Conservation (phyloP, 2,329 filamentous ascomycete species). For the Sporothrix inflata region DNA sequence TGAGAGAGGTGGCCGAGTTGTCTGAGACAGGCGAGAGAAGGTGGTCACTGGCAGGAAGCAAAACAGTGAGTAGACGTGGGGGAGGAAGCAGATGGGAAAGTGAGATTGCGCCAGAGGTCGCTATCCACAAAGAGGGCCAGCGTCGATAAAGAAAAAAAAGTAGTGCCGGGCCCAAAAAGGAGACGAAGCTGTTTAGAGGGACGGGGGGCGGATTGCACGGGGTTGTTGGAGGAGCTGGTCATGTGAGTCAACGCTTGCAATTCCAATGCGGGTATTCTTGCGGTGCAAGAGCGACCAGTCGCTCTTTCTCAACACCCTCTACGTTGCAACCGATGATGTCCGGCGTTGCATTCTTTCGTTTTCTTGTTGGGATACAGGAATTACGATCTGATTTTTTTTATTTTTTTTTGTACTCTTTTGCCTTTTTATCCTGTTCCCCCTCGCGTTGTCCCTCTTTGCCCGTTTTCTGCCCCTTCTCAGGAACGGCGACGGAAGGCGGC, state of each 20-base stretch:
- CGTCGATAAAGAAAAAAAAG: slow-evolving; percentile 5
- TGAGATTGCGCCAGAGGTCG: slow-evolving; percentile 4
- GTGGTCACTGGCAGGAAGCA: background rate
- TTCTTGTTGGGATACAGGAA: background rate
- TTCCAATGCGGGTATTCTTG: background rate
- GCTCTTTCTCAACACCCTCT: background rate
- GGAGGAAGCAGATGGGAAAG: background rate
- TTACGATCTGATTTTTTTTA: background rate
- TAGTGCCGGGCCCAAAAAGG: slow-evolving; percentile 8
- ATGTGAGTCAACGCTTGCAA: slow-evolving; percentile 24
- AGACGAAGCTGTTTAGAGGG: background rate
- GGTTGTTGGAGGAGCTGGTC: background rate
- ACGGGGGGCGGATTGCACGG: background rate
- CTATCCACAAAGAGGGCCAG: background rate
- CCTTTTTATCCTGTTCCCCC: background rate
- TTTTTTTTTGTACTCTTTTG: background rate
- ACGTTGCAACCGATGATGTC: background rate
- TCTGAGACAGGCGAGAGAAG: background rate
- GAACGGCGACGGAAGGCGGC: background rate
- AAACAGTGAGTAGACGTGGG: background rate
- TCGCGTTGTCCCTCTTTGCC: background rate
- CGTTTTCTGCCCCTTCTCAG: background rate
- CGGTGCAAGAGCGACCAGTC: slow-evolving; percentile 1
- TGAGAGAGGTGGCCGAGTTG: background rate
- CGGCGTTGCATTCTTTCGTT: background rate